Evolutionary conservation across 108 stramenopile species (phyloP).

Genomic region (Schizochytrium sp.): DNA sequence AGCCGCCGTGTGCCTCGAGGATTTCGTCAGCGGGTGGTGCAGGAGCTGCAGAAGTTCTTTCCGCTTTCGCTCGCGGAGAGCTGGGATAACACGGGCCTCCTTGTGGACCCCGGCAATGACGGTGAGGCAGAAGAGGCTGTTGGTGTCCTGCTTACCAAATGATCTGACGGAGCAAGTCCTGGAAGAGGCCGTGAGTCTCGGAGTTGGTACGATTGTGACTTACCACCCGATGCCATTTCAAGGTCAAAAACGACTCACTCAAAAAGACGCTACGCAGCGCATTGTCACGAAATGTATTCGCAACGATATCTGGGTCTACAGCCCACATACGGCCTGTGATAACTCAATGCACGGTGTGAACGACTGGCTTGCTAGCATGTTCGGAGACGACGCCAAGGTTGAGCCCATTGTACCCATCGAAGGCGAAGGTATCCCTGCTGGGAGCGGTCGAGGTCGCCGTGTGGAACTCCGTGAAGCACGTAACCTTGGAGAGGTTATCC

Average conservation of each 20-base stretch:
- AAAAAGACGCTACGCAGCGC: neutral
- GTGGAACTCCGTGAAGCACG: neutral
- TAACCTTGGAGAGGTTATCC: neutral
- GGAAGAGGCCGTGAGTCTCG: slow-evolving; percentile 23
- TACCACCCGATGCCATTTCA: slow-evolving; percentile 63
- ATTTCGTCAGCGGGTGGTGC: neutral
- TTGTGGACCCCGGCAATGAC: slow-evolving; percentile 5
- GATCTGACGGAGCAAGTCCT: slow-evolving; percentile 60
- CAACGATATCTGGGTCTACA: slow-evolving; percentile 55
- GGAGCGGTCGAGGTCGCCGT: neutral
- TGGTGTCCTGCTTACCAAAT: slow-evolving; percentile 56
- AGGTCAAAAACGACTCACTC: neutral
- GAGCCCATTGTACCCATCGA: neutral
- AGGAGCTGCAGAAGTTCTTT: neutral
- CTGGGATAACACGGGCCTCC: slow-evolving; percentile 46
- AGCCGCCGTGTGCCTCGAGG: neutral
- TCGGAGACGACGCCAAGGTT: neutral
- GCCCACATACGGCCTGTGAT: slow-evolving; percentile 59
- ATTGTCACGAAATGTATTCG: neutral
- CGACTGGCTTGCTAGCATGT: slow-evolving; percentile 47
- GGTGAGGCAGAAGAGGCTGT: neutral
- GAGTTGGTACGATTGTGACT: slow-evolving; percentile 12
- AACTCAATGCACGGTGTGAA: slow-evolving; percentile 35
- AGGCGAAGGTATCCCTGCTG: neutral
- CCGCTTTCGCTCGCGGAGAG: neutral